Percentiles rank a stretch among this genome's conserved stretches.
Evolutionary conservation across 306 rosid genomes (phyloP).

Genomic region (Lupinus albus): DNA sequence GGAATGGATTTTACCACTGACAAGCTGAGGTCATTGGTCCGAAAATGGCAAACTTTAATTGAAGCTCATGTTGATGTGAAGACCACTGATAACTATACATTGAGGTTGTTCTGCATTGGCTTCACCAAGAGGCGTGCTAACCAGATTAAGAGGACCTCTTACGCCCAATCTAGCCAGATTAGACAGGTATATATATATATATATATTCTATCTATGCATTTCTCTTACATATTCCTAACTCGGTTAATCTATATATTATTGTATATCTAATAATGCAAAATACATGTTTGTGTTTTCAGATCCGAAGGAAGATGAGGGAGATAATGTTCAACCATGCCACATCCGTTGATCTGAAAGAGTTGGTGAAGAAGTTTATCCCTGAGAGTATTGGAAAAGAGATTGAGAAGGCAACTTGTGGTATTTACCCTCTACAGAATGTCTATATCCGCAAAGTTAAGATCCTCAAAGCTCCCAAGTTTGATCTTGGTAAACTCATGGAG

Average conservation of each 20-base stretch:
- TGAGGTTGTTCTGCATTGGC: constrained; percentile 93
- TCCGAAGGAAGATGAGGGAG: constrained; percentile 94
- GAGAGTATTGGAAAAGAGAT: constrained; percentile 90
- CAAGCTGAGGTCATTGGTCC: constrained; percentile 86
- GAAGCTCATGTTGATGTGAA: constrained; percentile 97
- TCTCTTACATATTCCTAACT: too few species aligned
- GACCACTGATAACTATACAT: constrained; percentile 76
- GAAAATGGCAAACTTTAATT: constrained; percentile 88
- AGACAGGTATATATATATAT: constrained; percentile 82
- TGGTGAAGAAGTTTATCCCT: constrained; percentile 88
- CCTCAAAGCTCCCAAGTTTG: constrained; percentile 93
- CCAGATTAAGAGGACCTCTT: constrained; percentile 92
- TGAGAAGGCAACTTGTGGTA: constrained; percentile 79
- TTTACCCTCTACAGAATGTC: constrained; percentile 86
- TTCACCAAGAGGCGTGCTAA: constrained; percentile 83
- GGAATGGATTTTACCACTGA: constrained; percentile 94
- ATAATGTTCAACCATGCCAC: constrained; percentile 77
- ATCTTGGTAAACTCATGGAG: constrained; percentile 96
- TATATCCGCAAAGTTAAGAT: constrained; percentile 91
- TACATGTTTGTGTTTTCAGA: constrained; percentile 42
- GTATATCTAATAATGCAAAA: neutral
- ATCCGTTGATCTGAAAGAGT: constrained; percentile 82
- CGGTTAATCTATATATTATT: too few species aligned
- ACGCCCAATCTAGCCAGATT: constrained; percentile 90
- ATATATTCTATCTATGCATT: too few species aligned